Evolutionary conservation across 768 basidiomycete species (phyloP).

Genomic region (Asterophora parasitica): DNA sequence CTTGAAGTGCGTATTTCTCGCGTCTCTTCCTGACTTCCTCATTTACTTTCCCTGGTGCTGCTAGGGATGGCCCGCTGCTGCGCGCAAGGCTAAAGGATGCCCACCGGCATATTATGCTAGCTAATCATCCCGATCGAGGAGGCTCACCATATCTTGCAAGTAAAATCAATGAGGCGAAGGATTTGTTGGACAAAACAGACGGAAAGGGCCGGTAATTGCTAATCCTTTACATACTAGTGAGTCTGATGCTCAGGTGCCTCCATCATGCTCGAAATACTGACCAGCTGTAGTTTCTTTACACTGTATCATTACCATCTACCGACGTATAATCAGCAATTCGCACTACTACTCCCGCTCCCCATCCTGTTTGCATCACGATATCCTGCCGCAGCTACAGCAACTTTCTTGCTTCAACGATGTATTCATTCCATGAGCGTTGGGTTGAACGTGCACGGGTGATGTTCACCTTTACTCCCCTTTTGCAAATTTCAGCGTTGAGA

Average conservation of each 20-base stretch:
- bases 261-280: neutral
- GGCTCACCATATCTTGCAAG: slow-evolving; percentile 98
- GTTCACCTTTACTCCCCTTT: neutral
- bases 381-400: neutral
- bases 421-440: no score
- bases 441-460: neutral
- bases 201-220: slow-evolving; percentile 38
- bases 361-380: neutral
- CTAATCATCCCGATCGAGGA: slow-evolving; percentile 97
- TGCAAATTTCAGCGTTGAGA: neutral
- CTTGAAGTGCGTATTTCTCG: slow-evolving; percentile 65
- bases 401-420: neutral
- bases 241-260: neutral
- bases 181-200: slow-evolving; percentile 79
- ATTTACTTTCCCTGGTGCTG: neutral
- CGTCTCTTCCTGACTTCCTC: slow-evolving; percentile 4
- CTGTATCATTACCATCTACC: slow-evolving; percentile 17
- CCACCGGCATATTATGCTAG: slow-evolving; percentile 94
- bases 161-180: slow-evolving; percentile 99
- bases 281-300: slow-evolving; percentile 5
- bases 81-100: slow-evolving; percentile 86
- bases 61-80: slow-evolving; percentile 78
- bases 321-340: slow-evolving; percentile 10
- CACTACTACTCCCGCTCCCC: slow-evolving; percentile 9
- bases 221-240: slow-evolving; percentile 10